Percentiles rank a stretch among this genome's conserved stretches.
Evolutionary conservation across 2,329 filamentous ascomycete species (phyloP).

Genomic region (Metarhizium guizhouense): DNA sequence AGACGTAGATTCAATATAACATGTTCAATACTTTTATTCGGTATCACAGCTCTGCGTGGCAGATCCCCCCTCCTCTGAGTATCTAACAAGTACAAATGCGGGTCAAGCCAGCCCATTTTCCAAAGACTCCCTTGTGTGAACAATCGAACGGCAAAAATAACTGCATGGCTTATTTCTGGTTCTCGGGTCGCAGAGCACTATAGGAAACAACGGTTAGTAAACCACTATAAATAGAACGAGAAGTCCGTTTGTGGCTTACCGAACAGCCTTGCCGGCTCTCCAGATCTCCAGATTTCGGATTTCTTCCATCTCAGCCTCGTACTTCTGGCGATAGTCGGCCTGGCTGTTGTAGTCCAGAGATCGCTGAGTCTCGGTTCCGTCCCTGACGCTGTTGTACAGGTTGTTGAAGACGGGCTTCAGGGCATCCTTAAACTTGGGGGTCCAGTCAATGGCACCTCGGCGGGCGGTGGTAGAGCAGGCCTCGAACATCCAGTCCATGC

Average conservation of each 20-base stretch:
- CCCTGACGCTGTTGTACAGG: constrained; percentile 86
- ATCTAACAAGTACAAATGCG: constrained; percentile 3
- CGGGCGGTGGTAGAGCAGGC: constrained; percentile 98
- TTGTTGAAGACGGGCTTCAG: constrained; percentile 98
- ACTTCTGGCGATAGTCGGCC: constrained; percentile 92
- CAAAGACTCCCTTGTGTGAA: constrained; percentile 5
- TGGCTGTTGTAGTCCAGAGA: constrained; percentile 96
- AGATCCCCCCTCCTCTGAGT: neutral
- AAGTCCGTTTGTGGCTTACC: constrained; percentile 39
- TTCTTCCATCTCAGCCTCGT: constrained; percentile 97
- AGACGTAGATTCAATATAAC: neutral
- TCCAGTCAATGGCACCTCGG: constrained; percentile 98
- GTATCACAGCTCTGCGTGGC: constrained; percentile 1
- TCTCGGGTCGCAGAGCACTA: constrained; percentile 74
- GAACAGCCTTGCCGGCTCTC: constrained; percentile 95
- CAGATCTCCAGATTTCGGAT: constrained; percentile 98
- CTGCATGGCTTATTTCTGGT: constrained; percentile 55
- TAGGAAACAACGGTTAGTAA: constrained; percentile 9
- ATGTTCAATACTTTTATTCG: neutral
- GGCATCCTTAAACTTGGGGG: constrained; percentile 90
- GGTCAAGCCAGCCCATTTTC: constrained; percentile 1
- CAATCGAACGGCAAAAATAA: neutral
- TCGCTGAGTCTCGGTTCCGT: constrained; percentile 90
- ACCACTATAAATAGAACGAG: neutral
- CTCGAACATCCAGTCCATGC: constrained; percentile 99